A percentile compares a stretch with the other conserved stretches of the same genome.
phyloP scores from a whole-genome alignment of 768 basidiomycete genomes.

The Tulasnella calospora region DNA sequence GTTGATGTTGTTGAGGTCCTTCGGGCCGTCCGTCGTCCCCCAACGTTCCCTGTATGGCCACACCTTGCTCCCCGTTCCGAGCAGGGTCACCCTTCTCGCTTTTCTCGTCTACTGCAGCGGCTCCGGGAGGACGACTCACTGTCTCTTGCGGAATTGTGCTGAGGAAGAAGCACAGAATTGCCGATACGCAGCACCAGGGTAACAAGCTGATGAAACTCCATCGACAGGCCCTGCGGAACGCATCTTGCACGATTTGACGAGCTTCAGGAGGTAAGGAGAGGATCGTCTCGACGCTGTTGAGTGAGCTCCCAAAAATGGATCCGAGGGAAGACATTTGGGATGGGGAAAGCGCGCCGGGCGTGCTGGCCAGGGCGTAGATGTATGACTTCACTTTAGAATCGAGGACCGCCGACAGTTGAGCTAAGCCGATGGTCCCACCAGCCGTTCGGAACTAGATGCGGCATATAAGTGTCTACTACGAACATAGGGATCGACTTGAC shows the following conservation, averaged over 20 bases:
- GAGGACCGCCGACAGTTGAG: conserved; percentile 50
- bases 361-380: conserved; percentile 32
- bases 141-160: conserved; percentile 34
- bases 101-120: background rate
- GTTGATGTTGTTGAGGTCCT: background rate
- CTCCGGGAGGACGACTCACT: background rate
- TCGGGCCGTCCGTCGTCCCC: background rate
- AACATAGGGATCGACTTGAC: conserved; percentile 29
- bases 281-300: conserved; percentile 40
- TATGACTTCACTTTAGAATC: conserved; percentile 42
- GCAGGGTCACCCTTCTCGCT: background rate
- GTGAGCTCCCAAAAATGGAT: conserved; percentile 32
- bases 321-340: conserved; percentile 3
- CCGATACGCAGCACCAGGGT: conserved; percentile 44
- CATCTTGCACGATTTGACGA: conserved; percentile 40
- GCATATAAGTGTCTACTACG: background rate
- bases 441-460: conserved; percentile 43
- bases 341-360: conserved; percentile 20
- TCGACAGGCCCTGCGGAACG: conserved; percentile 42
- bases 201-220: conserved; percentile 49
- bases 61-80: background rate
- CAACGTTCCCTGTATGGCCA: background rate
- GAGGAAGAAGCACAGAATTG: conserved; percentile 41
- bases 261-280: conserved; percentile 37
- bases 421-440: conserved; percentile 51